phyloP scores from a whole-genome alignment of 2,329 filamentous ascomycete genomes.

The Cercospora sp. region DNA sequence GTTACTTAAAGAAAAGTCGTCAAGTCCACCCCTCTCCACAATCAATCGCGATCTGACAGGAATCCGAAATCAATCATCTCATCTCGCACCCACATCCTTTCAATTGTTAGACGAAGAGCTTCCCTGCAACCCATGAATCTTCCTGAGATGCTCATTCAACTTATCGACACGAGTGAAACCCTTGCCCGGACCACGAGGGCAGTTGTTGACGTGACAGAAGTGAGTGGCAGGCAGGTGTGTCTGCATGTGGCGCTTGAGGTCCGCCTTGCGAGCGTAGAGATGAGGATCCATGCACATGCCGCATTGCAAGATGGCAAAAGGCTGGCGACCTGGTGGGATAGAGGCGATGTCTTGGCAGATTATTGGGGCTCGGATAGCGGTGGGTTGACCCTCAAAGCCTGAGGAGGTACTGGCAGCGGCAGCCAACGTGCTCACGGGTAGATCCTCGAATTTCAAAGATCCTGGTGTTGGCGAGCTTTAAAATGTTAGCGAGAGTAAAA shows the following conservation, averaged over 20 bases:
- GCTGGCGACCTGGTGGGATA: conserved; percentile 12
- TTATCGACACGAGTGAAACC: conserved; percentile 21
- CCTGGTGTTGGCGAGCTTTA: too few relatives aligned
- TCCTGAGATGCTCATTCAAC: conserved; percentile 12
- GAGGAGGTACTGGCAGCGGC: too few relatives aligned
- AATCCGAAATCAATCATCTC: not conserved
- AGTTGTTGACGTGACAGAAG: conserved; percentile 19
- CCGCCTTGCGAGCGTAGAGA: conserved; percentile 28
- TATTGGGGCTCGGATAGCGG: too few relatives aligned
- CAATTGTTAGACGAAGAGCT: not conserved
- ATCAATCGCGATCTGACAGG: not conserved
- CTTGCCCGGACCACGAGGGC: conserved; percentile 6
- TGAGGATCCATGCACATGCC: conserved; percentile 23
- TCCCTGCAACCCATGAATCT: conserved; percentile 11
- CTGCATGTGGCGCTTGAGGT: conserved; percentile 30
- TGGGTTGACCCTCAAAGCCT: too few relatives aligned
- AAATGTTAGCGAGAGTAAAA: too few relatives aligned
- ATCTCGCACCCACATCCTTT: too few relatives aligned
- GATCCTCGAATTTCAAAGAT: too few relatives aligned
- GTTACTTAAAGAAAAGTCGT: not conserved
- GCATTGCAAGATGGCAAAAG: conserved; percentile 20
- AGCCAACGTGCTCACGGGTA: too few relatives aligned
- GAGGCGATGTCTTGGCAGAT: conserved; percentile 11
- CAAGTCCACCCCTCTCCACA: not conserved
- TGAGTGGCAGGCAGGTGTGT: conserved; percentile 18